Conservation (phyloP, 345 rosid species). For the Aquilaria yunnanensis region DNA sequence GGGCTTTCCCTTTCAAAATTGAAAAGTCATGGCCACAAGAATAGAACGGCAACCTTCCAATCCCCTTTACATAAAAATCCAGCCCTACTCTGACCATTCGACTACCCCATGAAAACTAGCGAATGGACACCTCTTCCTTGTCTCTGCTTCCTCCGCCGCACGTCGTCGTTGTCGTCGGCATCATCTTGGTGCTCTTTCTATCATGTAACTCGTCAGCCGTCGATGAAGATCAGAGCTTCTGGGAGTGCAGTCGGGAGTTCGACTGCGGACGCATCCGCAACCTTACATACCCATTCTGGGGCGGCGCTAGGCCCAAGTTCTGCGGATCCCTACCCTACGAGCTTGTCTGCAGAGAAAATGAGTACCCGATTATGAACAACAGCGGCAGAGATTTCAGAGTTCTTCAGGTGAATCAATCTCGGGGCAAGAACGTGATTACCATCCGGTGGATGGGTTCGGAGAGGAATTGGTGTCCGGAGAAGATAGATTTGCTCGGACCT, state of each 20-base stretch:
- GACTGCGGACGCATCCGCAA: slow-evolving; percentile 25
- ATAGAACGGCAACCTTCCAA: too few species aligned
- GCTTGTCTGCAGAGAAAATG: slow-evolving; percentile 19
- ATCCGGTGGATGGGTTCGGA: neutral
- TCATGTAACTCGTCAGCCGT: too few species aligned
- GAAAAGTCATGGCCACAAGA: too few species aligned
- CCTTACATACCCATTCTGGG: slow-evolving; percentile 51
- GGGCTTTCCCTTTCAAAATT: too few species aligned
- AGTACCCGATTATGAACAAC: neutral
- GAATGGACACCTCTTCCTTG: too few species aligned
- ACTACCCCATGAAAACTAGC: neutral
- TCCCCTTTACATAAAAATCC: neutral
- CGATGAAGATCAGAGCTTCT: slow-evolving; percentile 13
- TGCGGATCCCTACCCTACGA: slow-evolving; percentile 36
- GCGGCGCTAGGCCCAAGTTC: slow-evolving; percentile 7
- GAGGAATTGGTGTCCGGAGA: neutral
- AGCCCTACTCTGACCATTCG: neutral
- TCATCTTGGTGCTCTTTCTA: slow-evolving; percentile 13
- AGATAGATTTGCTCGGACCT: neutral
- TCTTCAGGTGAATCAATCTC: accelerated
- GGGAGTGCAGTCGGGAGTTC: slow-evolving; percentile 17
- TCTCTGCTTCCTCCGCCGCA: slow-evolving; percentile 1
- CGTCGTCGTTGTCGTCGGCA: slow-evolving; percentile 15
- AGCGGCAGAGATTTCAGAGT: neutral
- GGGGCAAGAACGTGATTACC: slow-evolving; percentile 10